Conservation (phyloP, 2,329 filamentous ascomycete genomes). For the Clonostachys chloroleuca region DNA sequence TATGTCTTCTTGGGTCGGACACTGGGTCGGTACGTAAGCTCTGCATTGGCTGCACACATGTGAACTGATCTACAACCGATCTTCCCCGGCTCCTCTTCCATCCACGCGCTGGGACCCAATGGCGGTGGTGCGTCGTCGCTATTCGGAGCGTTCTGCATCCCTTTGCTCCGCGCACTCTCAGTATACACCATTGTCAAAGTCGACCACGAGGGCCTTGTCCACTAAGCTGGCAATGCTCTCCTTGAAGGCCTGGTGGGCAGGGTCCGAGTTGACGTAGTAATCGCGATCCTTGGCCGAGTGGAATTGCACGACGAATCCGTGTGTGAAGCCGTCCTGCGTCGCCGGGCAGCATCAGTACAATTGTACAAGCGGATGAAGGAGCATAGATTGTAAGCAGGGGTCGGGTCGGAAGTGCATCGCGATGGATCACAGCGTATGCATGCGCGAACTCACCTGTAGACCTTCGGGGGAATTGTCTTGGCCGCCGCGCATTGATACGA, state of each 20-base stretch:
- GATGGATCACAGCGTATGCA: neutral
- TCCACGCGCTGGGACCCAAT: too few relatives aligned
- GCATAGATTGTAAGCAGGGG: too few relatives aligned
- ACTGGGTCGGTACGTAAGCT: too few relatives aligned
- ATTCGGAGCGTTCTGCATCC: too few relatives aligned
- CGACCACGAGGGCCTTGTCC: slow-evolving; percentile 52
- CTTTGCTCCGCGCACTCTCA: neutral
- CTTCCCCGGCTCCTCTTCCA: too few relatives aligned
- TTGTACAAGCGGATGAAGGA: too few relatives aligned
- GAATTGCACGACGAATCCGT: slow-evolving; percentile 68
- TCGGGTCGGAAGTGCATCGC: too few relatives aligned
- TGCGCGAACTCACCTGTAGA: slow-evolving; percentile 38
- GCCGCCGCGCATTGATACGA: slow-evolving; percentile 54
- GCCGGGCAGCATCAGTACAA: neutral
- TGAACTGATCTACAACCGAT: too few relatives aligned
- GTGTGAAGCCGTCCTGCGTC: slow-evolving; percentile 55
- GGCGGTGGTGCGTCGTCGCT: too few relatives aligned
- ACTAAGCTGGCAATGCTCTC: slow-evolving; percentile 39
- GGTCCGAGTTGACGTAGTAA: slow-evolving; percentile 65
- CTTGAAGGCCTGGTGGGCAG: slow-evolving; percentile 58
- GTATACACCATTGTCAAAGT: slow-evolving; percentile 49
- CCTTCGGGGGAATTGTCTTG: slow-evolving; percentile 59
- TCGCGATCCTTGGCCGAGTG: slow-evolving; percentile 57
- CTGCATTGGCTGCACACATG: too few relatives aligned
- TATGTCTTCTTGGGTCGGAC: too few relatives aligned